Conservation (phyloP, 495 filamentous ascomycete species). For the Podospora australis region DNA sequence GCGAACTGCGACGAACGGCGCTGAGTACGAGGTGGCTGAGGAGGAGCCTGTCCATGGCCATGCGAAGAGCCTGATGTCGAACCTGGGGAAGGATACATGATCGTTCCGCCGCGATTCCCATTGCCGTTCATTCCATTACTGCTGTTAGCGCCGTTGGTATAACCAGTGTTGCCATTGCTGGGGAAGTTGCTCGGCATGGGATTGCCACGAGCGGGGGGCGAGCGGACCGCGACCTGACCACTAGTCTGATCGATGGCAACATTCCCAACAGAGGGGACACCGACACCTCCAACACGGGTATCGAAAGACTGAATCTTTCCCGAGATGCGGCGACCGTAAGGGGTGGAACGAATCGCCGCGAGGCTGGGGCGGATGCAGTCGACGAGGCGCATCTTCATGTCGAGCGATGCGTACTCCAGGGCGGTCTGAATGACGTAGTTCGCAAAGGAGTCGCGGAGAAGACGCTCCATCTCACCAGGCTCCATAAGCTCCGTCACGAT, state of each 20-base stretch:
- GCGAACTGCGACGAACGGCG: constrained; percentile 19
- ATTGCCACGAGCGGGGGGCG: constrained; percentile 24
- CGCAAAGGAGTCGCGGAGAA: constrained; percentile 84
- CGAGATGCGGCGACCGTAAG: constrained; percentile 87
- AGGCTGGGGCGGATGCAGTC: constrained; percentile 79
- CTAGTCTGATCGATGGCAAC: constrained; percentile 34
- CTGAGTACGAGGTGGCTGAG: constrained; percentile 19
- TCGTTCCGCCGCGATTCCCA: constrained; percentile 1
- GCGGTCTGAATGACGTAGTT: constrained; percentile 99
- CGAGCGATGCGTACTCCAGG: constrained; percentile 70
- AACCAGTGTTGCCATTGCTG: constrained; percentile 20
- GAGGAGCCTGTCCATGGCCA: constrained; percentile 16
- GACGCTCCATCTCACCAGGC: constrained; percentile 69
- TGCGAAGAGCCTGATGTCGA: too few species aligned
- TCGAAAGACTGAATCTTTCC: constrained; percentile 64
- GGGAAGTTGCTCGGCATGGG: constrained; percentile 27
- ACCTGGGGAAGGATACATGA: constrained; percentile 23
- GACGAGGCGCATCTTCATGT: constrained; percentile 64
- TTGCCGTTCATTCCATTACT: constrained; percentile 26
- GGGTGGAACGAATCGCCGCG: constrained; percentile 74
- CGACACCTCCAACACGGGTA: constrained; percentile 21
- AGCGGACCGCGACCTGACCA: constrained; percentile 34
- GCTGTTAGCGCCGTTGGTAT: constrained; percentile 25
- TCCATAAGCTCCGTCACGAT: constrained; percentile 78
- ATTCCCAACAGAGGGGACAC: constrained; percentile 20